Base-by-base conservation (phyloP, 2,329 filamentous ascomycete species). In the Monosporascus sp. region DNA sequence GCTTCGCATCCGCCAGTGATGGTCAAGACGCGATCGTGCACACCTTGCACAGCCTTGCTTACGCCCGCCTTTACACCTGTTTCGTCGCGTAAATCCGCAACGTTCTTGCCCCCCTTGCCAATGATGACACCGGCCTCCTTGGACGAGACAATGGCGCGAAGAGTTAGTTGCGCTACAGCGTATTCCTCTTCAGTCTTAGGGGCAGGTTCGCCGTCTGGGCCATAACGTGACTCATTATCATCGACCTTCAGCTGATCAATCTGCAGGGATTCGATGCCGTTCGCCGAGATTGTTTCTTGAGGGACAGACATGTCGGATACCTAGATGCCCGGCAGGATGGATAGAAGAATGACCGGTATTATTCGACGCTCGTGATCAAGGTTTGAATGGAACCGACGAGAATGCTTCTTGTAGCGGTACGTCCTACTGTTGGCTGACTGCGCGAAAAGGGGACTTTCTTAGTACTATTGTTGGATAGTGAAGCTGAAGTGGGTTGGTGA, bases 121-220 rank as follows among this genome's bases (percentile, higher is more conserved):
- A 99, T 99, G 73, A 99, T 97, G 66, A 99, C 91, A 68, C 94
- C 94, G 55, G 94, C 94, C 76, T 99, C 94, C 78, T 97, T 97
- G 72, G 94, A 97, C 37, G 94, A 97, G 62, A 99, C 94, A 70
- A 99, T 97, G 64, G 94, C 94, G 70, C 94, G 89, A 59, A 99
- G 84, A 57, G 94, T 99, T 66, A 99, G 81, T 74, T 95, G 89
- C 50, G 92, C 86, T 71, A 91, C 85, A 50, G 91, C 91, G 70
- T 99, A 99, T 74, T 99, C 94, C 71, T 97, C 92, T 65, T 99
- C 94, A 55, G 93, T 96, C 78, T 93, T 94, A 65, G 91, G 93
- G 56, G 83, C 82, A 58, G 84, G 82, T 64, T 93, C 90, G 61
- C 89, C 88, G 63, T 94, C 88, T 49, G 85, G 83, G 48, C 84